Evolutionary conservation across 192 early-diverging fungal species (phyloP), one percentile per base, ranked within the genome.

Genomic region (Gaertneriomyces semiglobifer): DNA sequence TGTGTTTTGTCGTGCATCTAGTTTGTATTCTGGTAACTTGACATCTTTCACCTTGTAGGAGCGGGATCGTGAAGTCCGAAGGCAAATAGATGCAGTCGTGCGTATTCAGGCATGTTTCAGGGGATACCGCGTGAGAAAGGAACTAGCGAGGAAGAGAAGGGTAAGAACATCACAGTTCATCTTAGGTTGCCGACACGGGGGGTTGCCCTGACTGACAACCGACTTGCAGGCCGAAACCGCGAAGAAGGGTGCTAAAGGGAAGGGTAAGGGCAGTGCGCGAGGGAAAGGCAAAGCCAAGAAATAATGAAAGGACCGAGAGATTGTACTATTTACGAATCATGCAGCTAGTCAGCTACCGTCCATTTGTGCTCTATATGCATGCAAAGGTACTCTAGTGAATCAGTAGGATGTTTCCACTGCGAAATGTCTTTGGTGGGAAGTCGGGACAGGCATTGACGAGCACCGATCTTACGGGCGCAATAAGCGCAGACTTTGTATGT

Each of bases 61-160:
- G 50, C 53, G 79, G 47, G 80, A 82, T 52, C 55, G 42, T 43
- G 45, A 67, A 40, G 56, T 74, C 6, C 40, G 57, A 3, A 38
- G 64, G 5, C 67, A 71, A 62, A 69, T 58, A 41, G 20, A 46
- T 47, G 71, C 72, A 10, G 80, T 77, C 6, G 71, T 65, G 10
- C 39, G 58, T 42, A 84, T 84, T 63, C 82, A 84, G 66, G 69
- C 79, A 10, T 43, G 72, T 9, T 84, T 58, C 52, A 60, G 74
- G 61, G 82, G 82, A 9, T 81, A 59, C 64, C 60, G 54, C 19
- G 60, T 84, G 10, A 65, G 82, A 7, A 63, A 67, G 40, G 78
- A 84, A 16, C 46, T 84, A 42, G 54, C 56, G 20, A 84, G 83
- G 63, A 79, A 81, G 52, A 71, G 68, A 61, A 48, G 40, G 20